A percentile compares a stretch with the other conserved stretches of the same genome.
phyloP scores from a whole-genome alignment of 257 asterid species.

The Fraxinus anomala region DNA sequence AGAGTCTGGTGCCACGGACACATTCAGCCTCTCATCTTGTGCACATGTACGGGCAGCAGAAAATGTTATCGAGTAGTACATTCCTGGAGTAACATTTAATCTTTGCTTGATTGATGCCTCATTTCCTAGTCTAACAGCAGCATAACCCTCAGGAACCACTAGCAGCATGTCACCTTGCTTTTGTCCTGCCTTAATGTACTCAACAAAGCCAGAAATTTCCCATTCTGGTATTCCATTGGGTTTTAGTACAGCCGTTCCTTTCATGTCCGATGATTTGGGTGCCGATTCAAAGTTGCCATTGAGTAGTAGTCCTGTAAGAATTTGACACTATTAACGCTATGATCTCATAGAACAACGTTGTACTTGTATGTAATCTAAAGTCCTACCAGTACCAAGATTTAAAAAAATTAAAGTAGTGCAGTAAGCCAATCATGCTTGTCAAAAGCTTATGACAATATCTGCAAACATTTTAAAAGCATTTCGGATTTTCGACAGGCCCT shows the following conservation, averaged over 20 bases:
- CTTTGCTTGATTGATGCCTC: slow-evolving; percentile 84
- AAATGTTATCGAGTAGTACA: slow-evolving; percentile 80
- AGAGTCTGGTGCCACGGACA: slow-evolving; percentile 78
- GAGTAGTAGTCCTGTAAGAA: slow-evolving; percentile 58
- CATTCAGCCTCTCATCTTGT: slow-evolving; percentile 77
- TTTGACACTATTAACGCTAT: not conserved
- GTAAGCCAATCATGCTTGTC: too few relatives aligned
- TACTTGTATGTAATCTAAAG: not conserved
- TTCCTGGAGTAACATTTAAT: slow-evolving; percentile 66
- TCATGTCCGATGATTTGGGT: slow-evolving; percentile 56
- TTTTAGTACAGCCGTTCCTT: slow-evolving; percentile 64
- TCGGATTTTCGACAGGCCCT: not conserved
- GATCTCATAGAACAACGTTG: not conserved
- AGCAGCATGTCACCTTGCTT: slow-evolving; percentile 95
- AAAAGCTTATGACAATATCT: too few relatives aligned
- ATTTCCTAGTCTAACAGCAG: slow-evolving; percentile 87
- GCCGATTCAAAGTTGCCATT: slow-evolving; percentile 86
- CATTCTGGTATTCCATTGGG: slow-evolving; percentile 74
- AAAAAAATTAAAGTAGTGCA: not conserved
- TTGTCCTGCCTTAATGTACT: slow-evolving; percentile 92
- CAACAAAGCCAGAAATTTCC: slow-evolving; percentile 78
- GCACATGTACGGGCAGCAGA: slow-evolving; percentile 97
- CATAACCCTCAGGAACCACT: slow-evolving; percentile 89
- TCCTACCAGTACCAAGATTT: too few relatives aligned
- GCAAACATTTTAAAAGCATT: too few relatives aligned